Evolutionary conservation across 2,329 filamentous ascomycete species (phyloP), one percentile per base, ranked within the genome.

Genomic region (Ascocoryne sarcoides): DNA sequence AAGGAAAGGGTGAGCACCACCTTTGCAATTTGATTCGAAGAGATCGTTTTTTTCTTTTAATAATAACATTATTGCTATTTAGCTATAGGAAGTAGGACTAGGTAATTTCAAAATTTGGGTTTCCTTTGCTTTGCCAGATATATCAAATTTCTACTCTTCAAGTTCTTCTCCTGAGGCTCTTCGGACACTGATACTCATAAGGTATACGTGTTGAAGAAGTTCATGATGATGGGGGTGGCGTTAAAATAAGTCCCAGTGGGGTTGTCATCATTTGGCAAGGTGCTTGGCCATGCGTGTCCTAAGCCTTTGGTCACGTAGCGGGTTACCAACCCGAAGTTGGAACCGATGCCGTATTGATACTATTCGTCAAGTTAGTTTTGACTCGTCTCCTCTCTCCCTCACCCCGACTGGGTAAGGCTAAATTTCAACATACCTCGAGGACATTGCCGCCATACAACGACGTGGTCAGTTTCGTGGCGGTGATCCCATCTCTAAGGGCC

Each of bases 271-370:
- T 49, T 49, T 7, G 53, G 49, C 5, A 56, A 55, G 4, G 57
- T 65, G 29, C 58, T 62, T 1, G 64, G 61, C 64, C 65, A 67
- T 31, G 55, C 58, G 48, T 68, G 64, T 48, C 58, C 39, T 10
- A 40, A 28, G 15, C 32, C 32, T 5, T 35, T 16, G 15, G 34
- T 36, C 10, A 33, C 7, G 16, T 30, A 40, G 20, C 36, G 38
- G 3, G 38, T 40, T 9, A 40, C 29, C 5, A 40, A 23, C 10
- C 38, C 32, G n/a, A 29, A 37, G 19, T 36, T 12, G 12, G 26
- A n/a, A n/a, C 17, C 21, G 16, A 33, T 12, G 15, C 39, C 31
- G 29, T 30, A 40, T 29, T 40, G 30, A n/a, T 35, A 40, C 32
- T 40, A 19, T 26, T n/a, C n/a, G n/a, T n/a, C n/a, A n/a, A n/a